Evolutionary conservation across 306 rosid genomes (phyloP).

Genomic region (Prunus persica): Prunus_persica_NCBIv2 NC_034016.1:11921001-11921500

Average conservation of each 20-base stretch:
- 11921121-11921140: conserved; percentile 59
- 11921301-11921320: conserved; percentile 45
- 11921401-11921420: not conserved
- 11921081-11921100: conserved; percentile 57
- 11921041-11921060: conserved; percentile 54
- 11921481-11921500: not conserved
- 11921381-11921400: conserved; percentile 55
- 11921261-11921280: conserved; percentile 64
- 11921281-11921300: conserved; percentile 63
- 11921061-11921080: conserved; percentile 49
- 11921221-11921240: conserved; percentile 48
- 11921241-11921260: conserved; percentile 43
- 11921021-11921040: conserved; percentile 52
- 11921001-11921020: conserved; percentile 57
- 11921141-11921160: conserved; percentile 56
- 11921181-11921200: conserved; percentile 63
- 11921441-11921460: not conserved
- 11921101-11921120: conserved; percentile 63
- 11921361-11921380: conserved; percentile 65
- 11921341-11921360: conserved; percentile 71
- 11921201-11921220: conserved; percentile 56
- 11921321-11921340: conserved; percentile 34
- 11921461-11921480: not conserved
- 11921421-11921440: not conserved
- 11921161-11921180: conserved; percentile 58